These are phyloP conservation scores for Candida suzukii DNA, from an alignment of 805 yeast genomes.

Conservation along the genomic window DNA sequence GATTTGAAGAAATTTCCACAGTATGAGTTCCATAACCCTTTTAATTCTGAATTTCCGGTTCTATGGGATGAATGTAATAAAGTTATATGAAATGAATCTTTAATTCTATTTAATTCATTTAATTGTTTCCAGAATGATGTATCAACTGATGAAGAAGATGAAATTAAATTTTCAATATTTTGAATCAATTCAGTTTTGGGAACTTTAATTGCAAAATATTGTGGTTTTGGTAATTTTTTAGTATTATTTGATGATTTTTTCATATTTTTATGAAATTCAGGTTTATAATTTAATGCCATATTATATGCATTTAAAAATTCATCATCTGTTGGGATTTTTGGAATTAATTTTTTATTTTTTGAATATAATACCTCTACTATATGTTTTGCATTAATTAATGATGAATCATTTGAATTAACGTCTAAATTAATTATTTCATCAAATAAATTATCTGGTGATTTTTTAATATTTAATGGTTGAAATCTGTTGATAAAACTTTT, in stretches of 20 bases:
- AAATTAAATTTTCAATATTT: conserved; percentile 12
- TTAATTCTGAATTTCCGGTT: conserved; percentile 7
- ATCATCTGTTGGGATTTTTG: conserved; percentile 32
- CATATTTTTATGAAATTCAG: conserved; percentile 36
- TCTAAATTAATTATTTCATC: conserved; percentile 57
- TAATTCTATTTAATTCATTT: conserved; percentile 32
- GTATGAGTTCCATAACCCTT: conserved; percentile 14
- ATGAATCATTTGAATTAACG: conserved; percentile 34
- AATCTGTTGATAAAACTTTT: conserved; percentile 64
- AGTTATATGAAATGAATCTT: conserved; percentile 60
- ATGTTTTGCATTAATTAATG: conserved; percentile 39
- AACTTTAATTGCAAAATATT: conserved; percentile 40
- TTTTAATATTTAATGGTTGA: conserved; percentile 43
- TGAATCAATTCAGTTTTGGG: conserved; percentile 7
- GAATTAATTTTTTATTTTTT: conserved; percentile 31
- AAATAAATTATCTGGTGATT: conserved; percentile 59
- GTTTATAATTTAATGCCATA: conserved; percentile 47
- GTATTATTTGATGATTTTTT: conserved; percentile 7
- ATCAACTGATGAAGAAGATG: conserved; percentile 1
- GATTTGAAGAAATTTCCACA: conserved; percentile 5
- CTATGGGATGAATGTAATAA: conserved; percentile 37
- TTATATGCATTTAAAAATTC: conserved; percentile 40
- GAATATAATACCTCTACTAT: conserved; percentile 35
- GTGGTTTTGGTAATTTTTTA: conserved; percentile 21
- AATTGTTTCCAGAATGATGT: conserved; percentile 19